Conservation (phyloP, 1,139 yeast species). For the Insectozyma bohioensis region DNA sequence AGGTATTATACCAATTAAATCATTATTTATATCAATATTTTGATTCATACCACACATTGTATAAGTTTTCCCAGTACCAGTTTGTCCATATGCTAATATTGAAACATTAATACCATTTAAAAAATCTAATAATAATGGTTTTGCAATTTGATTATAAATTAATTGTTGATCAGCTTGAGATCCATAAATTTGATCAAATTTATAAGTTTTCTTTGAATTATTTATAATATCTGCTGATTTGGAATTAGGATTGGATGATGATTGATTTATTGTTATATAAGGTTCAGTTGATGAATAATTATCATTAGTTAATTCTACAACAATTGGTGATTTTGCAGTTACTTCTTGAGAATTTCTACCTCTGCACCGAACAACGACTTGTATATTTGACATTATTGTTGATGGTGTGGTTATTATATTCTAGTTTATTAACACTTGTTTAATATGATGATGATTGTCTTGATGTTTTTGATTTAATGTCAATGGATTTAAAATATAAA, state of each 20-base stretch:
- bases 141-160: slow-evolving; percentile 61
- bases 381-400: slow-evolving; percentile 49
- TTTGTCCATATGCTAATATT: slow-evolving; percentile 84
- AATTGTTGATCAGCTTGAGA: slow-evolving; percentile 64
- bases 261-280: slow-evolving; percentile 41
- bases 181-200: slow-evolving; percentile 75
- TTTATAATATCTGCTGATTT: slow-evolving; percentile 19
- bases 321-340: slow-evolving; percentile 67
- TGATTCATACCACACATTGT: slow-evolving; percentile 58
- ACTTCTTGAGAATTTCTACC: slow-evolving; percentile 76
- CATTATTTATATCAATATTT: slow-evolving; percentile 14
- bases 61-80: slow-evolving; percentile 86
- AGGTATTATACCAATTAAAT: slow-evolving; percentile 67
- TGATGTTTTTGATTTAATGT: not conserved
- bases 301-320: slow-evolving; percentile 61
- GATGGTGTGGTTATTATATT: slow-evolving; percentile 68
- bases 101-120: slow-evolving; percentile 75
- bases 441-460: slow-evolving; percentile 14
- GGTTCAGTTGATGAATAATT: slow-evolving; percentile 37
- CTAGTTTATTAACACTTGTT: too few relatives aligned
- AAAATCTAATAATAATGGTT: slow-evolving; percentile 64
- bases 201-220: slow-evolving; percentile 45
- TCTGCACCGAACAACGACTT: slow-evolving; percentile 87
- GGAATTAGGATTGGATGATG: slow-evolving; percentile 20
- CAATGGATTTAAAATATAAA: slow-evolving; percentile 11